Evolutionary conservation across 2,329 filamentous ascomycete species (phyloP).

Genomic region (Didymella glomerata): DNA sequence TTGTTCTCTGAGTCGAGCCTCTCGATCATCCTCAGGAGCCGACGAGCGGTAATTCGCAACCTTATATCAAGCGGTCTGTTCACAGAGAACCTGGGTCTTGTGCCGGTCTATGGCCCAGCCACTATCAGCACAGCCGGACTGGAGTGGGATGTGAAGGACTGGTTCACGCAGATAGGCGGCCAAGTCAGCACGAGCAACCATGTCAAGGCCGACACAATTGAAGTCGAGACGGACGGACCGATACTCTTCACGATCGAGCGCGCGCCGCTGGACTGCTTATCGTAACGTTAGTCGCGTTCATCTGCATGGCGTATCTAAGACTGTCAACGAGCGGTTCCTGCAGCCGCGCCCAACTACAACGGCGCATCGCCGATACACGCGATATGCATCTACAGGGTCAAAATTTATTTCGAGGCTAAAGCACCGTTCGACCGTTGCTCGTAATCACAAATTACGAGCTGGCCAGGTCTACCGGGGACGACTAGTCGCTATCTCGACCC

Average conservation of each 20-base stretch:
- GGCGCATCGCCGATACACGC: not conserved
- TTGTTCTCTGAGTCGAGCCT: slow-evolving; percentile 83
- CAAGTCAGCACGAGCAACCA: slow-evolving; percentile 62
- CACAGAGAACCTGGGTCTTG: slow-evolving; percentile 82
- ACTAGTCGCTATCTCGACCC: not conserved
- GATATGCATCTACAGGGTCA: not conserved
- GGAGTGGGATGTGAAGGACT: slow-evolving; percentile 88
- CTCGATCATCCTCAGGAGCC: slow-evolving; percentile 78
- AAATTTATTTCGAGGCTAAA: not conserved
- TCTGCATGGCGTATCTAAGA: not conserved
- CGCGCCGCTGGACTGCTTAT: slow-evolving; percentile 12
- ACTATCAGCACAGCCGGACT: slow-evolving; percentile 81
- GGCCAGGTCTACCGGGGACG: not conserved
- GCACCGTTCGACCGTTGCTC: slow-evolving; percentile 6
- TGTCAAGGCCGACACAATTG: slow-evolving; percentile 52
- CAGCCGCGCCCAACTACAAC: not conserved
- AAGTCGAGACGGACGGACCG: slow-evolving; percentile 52
- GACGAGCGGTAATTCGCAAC: slow-evolving; percentile 73
- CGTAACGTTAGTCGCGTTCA: not conserved
- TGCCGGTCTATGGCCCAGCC: slow-evolving; percentile 82
- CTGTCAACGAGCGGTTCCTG: not conserved
- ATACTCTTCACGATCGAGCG: slow-evolving; percentile 60
- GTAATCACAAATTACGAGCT: not conserved
- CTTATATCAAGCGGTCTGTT: slow-evolving; percentile 64
- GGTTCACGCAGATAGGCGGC: slow-evolving; percentile 68